Percentiles rank a stretch among this genome's conserved stretches.
These are phyloP conservation scores for Powellomyces hirtus DNA, from an alignment of 192 early-diverging fungal genomes.

Conservation along the genomic window DNA sequence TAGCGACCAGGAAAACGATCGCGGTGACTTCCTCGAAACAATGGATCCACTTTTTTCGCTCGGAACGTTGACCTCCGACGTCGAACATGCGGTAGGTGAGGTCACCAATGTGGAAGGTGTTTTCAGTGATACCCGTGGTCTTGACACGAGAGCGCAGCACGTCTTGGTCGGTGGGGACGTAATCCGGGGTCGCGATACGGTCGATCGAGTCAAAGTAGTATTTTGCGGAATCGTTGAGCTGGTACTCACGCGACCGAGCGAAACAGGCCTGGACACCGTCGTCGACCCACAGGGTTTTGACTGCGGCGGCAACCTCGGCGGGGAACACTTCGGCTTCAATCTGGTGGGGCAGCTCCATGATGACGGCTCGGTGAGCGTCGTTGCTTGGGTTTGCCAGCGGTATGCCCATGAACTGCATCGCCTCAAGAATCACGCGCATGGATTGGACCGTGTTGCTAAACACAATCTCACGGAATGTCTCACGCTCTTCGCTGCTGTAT, in stretches of 20 bases:
- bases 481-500: conserved; percentile 85
- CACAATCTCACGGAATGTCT: conserved; percentile 94
- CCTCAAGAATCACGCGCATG: conserved; percentile 93
- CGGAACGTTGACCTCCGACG: conserved; percentile 96
- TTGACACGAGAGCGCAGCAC: conserved; percentile 95
- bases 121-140: conserved; percentile 97
- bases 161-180: conserved; percentile 92
- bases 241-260: conserved; percentile 82
- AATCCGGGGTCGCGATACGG: conserved; percentile 76
- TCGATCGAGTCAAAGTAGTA: conserved; percentile 98
- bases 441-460: conserved; percentile 94
- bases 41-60: conserved; percentile 99
- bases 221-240: conserved; percentile 93
- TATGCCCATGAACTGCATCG: conserved; percentile 88
- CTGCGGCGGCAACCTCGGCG: conserved; percentile 74
- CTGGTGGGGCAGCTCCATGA: conserved; percentile 79
- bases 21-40: conserved; percentile 97
- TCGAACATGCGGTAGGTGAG: conserved; percentile 96
- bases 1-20: conserved; percentile 95
- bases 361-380: conserved; percentile 67
- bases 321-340: conserved; percentile 88
- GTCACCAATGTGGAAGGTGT: conserved; percentile 86
- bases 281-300: conserved; percentile 84
- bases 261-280: conserved; percentile 81
- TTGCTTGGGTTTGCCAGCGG: conserved; percentile 65